Percentiles rank a stretch among this genome's conserved stretches.
Conservation (phyloP, 75 land plant genomes). For the Sequoia sempervirens region DNA sequence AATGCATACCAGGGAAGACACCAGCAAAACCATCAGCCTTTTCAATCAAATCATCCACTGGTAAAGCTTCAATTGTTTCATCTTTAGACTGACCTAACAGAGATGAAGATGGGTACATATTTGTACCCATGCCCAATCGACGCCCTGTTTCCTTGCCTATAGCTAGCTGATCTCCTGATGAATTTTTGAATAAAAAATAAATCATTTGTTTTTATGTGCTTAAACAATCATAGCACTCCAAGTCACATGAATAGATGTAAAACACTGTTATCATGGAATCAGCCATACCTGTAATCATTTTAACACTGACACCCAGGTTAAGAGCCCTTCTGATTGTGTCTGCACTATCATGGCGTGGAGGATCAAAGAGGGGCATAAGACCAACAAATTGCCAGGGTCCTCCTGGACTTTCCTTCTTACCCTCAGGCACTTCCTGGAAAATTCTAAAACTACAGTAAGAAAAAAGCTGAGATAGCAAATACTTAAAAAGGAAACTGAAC, state of each 20-base stretch:
- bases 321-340: slow-evolving; percentile 75
- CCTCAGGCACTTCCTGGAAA: slow-evolving; percentile 61
- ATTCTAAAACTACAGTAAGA: not conserved
- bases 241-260: not conserved
- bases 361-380: slow-evolving; percentile 68
- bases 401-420: slow-evolving; percentile 64
- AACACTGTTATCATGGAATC: not conserved
- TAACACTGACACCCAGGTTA: slow-evolving; percentile 68
- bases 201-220: not conserved
- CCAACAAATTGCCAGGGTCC: slow-evolving; percentile 64
- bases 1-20: slow-evolving; percentile 53
- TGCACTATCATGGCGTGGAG: slow-evolving; percentile 77
- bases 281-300: slow-evolving; percentile 54
- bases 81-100: slow-evolving; percentile 48
- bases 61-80: slow-evolving; percentile 24
- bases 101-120: slow-evolving; percentile 69
- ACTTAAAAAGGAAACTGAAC: not conserved
- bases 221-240: not conserved
- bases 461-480: not conserved
- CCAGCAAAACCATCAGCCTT: slow-evolving; percentile 71
- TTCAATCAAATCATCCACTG: slow-evolving; percentile 53
- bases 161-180: slow-evolving; percentile 54
- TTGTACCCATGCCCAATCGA: slow-evolving; percentile 59
- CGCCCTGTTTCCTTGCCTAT: slow-evolving; percentile 65
- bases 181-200: not conserved